Evolutionary conservation across 1,284 basidiomycete genomes (phyloP).

Genomic region (Wallemia mellicola): DNA sequence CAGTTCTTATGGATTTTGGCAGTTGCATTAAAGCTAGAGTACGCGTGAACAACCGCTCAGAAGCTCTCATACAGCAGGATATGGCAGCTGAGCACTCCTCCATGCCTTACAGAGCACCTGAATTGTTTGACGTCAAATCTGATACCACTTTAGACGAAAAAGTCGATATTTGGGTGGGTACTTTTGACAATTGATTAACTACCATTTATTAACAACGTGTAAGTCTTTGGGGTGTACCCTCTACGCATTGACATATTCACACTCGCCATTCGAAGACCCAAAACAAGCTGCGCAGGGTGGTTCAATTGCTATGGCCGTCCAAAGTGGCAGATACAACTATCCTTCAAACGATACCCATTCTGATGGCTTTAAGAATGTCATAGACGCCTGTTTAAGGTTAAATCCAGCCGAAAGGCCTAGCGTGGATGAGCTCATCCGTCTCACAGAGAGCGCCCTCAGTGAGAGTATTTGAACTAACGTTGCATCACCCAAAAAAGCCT

Average conservation of each 20-base stretch:
- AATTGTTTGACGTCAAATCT: constrained; percentile 83
- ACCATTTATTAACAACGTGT: not conserved
- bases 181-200: not conserved
- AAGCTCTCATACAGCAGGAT: constrained; percentile 70
- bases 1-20: constrained; percentile 95
- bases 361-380: constrained; percentile 47
- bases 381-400: constrained; percentile 51
- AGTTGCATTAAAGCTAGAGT: constrained; percentile 55
- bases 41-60: constrained; percentile 42
- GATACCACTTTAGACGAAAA: constrained; percentile 61
- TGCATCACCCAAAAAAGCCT: too few species aligned
- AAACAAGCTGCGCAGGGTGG: constrained; percentile 63
- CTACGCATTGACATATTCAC: constrained; percentile 66
- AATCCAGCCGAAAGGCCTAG: constrained; percentile 42
- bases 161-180: constrained; percentile 88
- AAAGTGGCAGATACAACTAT: constrained; percentile 57
- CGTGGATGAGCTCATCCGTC: not conserved
- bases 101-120: constrained; percentile 84
- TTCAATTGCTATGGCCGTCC: constrained; percentile 78
- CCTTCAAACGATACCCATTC: constrained; percentile 33
- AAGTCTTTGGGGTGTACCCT: constrained; percentile 75
- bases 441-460: not conserved
- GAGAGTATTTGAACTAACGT: not conserved
- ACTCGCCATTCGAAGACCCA: constrained; percentile 69
- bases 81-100: constrained; percentile 81